Evolutionary conservation across 257 asterid species (phyloP), one percentile per base, ranked within the genome.

Genomic region (Nicotiana benthamiana): DNA sequence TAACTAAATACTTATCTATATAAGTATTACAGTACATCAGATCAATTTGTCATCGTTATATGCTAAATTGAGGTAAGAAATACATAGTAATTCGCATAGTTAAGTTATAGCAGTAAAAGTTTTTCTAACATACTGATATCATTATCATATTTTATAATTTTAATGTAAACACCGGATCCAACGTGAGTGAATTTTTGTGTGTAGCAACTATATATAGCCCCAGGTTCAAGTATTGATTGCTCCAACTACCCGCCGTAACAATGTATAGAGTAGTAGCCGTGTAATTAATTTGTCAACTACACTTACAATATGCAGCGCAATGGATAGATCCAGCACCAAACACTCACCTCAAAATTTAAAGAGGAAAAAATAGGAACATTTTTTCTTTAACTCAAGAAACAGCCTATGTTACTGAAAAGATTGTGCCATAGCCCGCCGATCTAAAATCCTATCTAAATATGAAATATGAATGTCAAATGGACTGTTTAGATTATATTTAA

Each of bases 261-360:
- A 46, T 46, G 24, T 40, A 72, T 46, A n/a, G 77, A 57, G 13
- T 17, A 24, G 16, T 72, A 48, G 43, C 24, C 13, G 15, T 48
- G 78, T 24, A 74, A 48, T 48, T 74, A 74, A 74, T 74, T 74
- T 48, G 79, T 15, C 78, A 48, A 13, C 78, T 48, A 48, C 78
- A 24, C 15, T 48, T 74, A 43, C 61, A 24, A 74, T 16, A 40
- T 8, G 79, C 60, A 48, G 36, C 24, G 26, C 52, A 74, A 48
- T 48, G 24, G 16, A 70, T 13, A 72, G 24, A 40, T 11, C 40
- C 40, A 24, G 5, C 43, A 24, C 61, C 61, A 15, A 15, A 74
- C 43, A 48, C 24, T 74, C 79, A 8, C 79, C 43, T 46, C 26
- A 74, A 74, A 15, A 46, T 48, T 74, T 22, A 3, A 43, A 68